Conservation (phyloP, 306 rosid species). For the Arachis stenosperma region DNA sequence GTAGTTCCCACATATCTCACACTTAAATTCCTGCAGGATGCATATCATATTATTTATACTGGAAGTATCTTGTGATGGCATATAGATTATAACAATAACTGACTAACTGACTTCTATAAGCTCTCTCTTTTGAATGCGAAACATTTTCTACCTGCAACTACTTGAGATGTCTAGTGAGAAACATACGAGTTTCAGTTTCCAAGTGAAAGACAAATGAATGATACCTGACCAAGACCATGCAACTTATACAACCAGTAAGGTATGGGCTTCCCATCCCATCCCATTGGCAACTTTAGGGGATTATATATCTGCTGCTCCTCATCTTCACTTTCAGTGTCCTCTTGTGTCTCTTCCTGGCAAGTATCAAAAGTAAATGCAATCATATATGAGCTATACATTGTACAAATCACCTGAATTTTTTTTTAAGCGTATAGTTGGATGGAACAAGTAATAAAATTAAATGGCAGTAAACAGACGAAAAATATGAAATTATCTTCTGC, state of each 20-base stretch:
- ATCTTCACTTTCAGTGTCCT: slow-evolving; percentile 90
- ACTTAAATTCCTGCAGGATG: slow-evolving; percentile 84
- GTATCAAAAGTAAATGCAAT: slow-evolving; percentile 11
- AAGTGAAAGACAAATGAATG: slow-evolving; percentile 34
- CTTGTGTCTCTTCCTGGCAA: slow-evolving; percentile 88
- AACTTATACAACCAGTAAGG: slow-evolving; percentile 99
- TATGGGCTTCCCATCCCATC: slow-evolving; percentile 99
- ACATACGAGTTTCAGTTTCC: slow-evolving; percentile 23
- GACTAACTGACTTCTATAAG: slow-evolving; percentile 7
- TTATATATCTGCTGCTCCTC: slow-evolving; percentile 98
- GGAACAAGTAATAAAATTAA: slow-evolving; percentile 6
- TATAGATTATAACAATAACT: slow-evolving; percentile 5
- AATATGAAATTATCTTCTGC: slow-evolving; percentile 6
- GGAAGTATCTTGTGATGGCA: slow-evolving; percentile 26
- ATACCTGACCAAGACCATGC: slow-evolving; percentile 99
- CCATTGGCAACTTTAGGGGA: slow-evolving; percentile 99
- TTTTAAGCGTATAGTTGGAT: too few species aligned
- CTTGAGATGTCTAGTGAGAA: slow-evolving; percentile 8
- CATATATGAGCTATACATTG: slow-evolving; percentile 5
- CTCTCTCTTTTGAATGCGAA: not conserved
- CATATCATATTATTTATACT: slow-evolving; percentile 31
- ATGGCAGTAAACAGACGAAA: slow-evolving; percentile 23
- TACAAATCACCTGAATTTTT: not conserved
- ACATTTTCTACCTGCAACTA: not conserved
- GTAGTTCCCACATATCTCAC: slow-evolving; percentile 98